phyloP scores from a whole-genome alignment of 192 early-diverging fungal genomes.

The Podila clonocystis region DNA sequence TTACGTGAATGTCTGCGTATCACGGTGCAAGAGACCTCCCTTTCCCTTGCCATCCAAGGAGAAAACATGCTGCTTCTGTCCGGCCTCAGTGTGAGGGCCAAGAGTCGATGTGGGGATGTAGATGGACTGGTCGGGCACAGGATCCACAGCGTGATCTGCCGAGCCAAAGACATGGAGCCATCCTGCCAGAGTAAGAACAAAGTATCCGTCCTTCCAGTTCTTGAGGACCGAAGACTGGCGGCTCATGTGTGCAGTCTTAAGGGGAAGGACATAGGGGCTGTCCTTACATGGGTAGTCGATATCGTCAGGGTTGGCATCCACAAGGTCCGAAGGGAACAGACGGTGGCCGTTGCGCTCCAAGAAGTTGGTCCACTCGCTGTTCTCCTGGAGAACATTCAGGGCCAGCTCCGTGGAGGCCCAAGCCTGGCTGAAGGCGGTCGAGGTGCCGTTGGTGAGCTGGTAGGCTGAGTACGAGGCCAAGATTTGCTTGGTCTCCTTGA shows the following conservation, averaged over 20 bases:
- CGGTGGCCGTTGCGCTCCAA: constrained; percentile 40
- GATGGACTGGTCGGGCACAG: constrained; percentile 52
- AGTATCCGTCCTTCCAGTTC: constrained; percentile 54
- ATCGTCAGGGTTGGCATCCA: constrained; percentile 52
- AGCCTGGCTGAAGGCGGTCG: constrained; percentile 16
- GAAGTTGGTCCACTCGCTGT: constrained; percentile 56
- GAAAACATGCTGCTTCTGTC: constrained; percentile 37
- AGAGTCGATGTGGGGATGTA: constrained; percentile 50
- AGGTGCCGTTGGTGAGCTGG: constrained; percentile 22
- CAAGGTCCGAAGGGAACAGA: constrained; percentile 49
- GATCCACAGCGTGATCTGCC: constrained; percentile 15
- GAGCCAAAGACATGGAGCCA: constrained; percentile 57
- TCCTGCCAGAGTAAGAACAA: constrained; percentile 54
- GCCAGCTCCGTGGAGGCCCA: constrained; percentile 38
- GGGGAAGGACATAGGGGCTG: constrained; percentile 38
- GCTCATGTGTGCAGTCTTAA: constrained; percentile 51
- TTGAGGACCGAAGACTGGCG: constrained; percentile 54
- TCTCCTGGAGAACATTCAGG: constrained; percentile 47
- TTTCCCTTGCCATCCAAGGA: constrained; percentile 41
- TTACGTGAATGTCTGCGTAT: constrained; percentile 43
- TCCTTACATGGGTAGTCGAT: constrained; percentile 55
- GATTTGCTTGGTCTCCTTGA: constrained; percentile 44
- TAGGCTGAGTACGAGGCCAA: constrained; percentile 29
- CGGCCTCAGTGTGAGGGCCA: constrained; percentile 25
- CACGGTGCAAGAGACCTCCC: constrained; percentile 38